These are phyloP conservation scores for Candida insectorum DNA, from an alignment of 805 yeast species.

Conservation along the genomic window DNA sequence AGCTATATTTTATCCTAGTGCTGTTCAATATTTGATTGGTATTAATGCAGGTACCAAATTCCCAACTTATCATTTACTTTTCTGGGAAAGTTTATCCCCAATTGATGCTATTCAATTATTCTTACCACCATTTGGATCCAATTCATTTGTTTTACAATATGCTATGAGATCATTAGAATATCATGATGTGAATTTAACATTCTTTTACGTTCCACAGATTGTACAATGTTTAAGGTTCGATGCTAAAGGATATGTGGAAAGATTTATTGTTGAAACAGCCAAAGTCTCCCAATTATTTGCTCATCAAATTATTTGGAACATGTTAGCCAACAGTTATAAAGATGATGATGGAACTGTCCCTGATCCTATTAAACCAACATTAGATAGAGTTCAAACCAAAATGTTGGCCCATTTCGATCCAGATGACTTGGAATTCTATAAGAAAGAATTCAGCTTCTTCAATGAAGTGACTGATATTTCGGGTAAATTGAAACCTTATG, in stretches of 20 bases:
- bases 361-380: conserved; percentile 75
- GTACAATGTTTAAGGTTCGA: conserved; percentile 91
- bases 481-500: conserved; percentile 91
- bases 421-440: conserved; percentile 64
- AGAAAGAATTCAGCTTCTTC: conserved; percentile 84
- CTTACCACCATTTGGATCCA: conserved; percentile 64
- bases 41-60: conserved; percentile 32
- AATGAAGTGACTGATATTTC: conserved; percentile 89
- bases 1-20: conserved; percentile 54
- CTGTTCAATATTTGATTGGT: conserved; percentile 52
- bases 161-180: conserved; percentile 86
- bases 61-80: conserved; percentile 45
- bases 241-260: conserved; percentile 75
- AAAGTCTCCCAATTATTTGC: conserved; percentile 87
- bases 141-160: conserved; percentile 74
- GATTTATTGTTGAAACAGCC: conserved; percentile 89
- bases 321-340: conserved; percentile 86
- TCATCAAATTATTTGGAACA: conserved; percentile 98
- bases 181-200: conserved; percentile 83
- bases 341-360: conserved; percentile 84
- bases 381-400: conserved; percentile 66
- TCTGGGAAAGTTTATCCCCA: conserved; percentile 79
- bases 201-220: conserved; percentile 97
- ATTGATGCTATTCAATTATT: conserved; percentile 81
- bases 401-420: conserved; percentile 62